phyloP scores from a whole-genome alignment of 2,329 filamentous ascomycete species.

The Bipolaris gigantea region DNA sequence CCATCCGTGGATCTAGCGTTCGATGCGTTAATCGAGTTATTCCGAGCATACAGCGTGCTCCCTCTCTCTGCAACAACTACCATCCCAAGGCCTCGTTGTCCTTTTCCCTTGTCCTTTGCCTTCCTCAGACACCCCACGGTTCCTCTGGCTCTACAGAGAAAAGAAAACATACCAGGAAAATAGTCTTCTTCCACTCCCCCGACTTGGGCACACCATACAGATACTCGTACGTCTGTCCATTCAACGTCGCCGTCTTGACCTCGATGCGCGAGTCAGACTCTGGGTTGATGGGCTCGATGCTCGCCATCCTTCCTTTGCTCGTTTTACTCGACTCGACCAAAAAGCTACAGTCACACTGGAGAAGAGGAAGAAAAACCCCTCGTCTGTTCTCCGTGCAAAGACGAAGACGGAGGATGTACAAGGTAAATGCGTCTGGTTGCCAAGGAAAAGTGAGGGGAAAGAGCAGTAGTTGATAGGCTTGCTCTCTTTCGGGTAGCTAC shows the following conservation, averaged over 20 bases:
- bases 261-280: constrained; percentile 68
- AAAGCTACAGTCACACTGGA: not conserved
- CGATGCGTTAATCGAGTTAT: not conserved
- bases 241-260: constrained; percentile 64
- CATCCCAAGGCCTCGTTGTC: too few relatives aligned
- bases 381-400: too few relatives aligned
- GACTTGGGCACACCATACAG: constrained; percentile 53
- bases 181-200: constrained; percentile 53
- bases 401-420: too few relatives aligned
- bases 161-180: constrained; percentile 53
- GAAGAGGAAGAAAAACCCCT: too few relatives aligned
- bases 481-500: too few relatives aligned
- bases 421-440: too few relatives aligned
- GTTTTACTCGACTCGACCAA: too few relatives aligned
- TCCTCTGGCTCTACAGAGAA: not conserved
- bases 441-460: too few relatives aligned
- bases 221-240: constrained; percentile 71
- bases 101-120: too few relatives aligned
- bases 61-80: not conserved
- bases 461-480: too few relatives aligned
- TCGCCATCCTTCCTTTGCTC: constrained; percentile 39
- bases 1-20: constrained; percentile 69
- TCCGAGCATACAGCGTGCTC: not conserved
- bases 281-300: constrained; percentile 63
- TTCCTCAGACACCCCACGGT: too few relatives aligned